These are phyloP conservation scores for Aurifilum marmelostoma DNA, from an alignment of 2,329 filamentous ascomycete genomes.

Conservation along the genomic window DNA sequence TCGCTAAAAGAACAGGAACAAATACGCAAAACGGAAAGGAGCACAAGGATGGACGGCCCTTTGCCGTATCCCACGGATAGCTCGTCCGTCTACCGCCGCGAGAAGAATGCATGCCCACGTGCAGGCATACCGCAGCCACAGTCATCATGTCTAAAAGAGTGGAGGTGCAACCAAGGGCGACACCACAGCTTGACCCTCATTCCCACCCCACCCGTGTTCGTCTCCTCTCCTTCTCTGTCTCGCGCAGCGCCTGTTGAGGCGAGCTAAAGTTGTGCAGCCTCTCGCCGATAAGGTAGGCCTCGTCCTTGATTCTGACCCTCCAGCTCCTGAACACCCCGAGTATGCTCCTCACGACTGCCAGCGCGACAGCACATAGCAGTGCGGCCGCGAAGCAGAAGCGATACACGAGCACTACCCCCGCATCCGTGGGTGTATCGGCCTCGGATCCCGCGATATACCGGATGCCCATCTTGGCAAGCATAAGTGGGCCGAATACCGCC, in stretches of 20 bases:
- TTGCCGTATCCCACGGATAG: neutral
- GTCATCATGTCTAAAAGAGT: neutral
- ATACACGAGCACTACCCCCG: conserved; percentile 47
- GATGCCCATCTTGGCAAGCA: conserved; percentile 57
- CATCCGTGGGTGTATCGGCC: conserved; percentile 31
- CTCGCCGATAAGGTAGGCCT: conserved; percentile 95
- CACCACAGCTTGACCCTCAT: conserved; percentile 19
- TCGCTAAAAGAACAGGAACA: neutral
- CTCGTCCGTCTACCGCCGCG: neutral
- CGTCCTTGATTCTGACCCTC: conserved; percentile 83
- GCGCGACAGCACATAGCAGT: conserved; percentile 51
- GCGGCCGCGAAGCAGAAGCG: conserved; percentile 72
- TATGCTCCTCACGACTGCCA: conserved; percentile 54
- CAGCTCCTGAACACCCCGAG: conserved; percentile 70
- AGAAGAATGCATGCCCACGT: neutral
- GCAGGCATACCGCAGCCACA: neutral
- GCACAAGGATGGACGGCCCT: neutral
- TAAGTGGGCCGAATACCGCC: conserved; percentile 68
- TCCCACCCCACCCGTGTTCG: conserved; percentile 29
- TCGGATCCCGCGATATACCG: conserved; percentile 37
- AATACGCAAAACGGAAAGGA: too few relatives aligned
- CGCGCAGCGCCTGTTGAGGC: conserved; percentile 36
- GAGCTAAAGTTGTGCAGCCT: conserved; percentile 87
- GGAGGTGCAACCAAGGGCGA: neutral
- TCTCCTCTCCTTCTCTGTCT: conserved; percentile 24